Percentiles rank a stretch among this genome's conserved stretches.
These are phyloP conservation scores for Salix viminalis DNA, from an alignment of 345 rosid genomes.

Conservation along the genomic window DNA sequence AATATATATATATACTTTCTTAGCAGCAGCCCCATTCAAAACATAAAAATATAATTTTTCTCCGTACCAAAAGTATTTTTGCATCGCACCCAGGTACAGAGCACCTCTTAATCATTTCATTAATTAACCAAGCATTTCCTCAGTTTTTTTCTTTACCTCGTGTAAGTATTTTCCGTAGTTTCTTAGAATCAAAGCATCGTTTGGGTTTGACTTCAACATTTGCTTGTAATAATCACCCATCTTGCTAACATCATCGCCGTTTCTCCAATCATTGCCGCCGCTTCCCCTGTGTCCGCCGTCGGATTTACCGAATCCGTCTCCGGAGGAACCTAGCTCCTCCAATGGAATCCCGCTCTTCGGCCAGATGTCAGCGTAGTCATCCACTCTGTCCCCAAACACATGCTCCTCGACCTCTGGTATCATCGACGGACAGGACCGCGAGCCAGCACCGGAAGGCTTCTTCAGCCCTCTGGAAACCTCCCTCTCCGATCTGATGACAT, in stretches of 20 bases:
- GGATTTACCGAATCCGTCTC: conserved; percentile 34
- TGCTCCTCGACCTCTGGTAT: conserved; percentile 49
- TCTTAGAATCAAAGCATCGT: conserved; percentile 57
- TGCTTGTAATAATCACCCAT: conserved; percentile 63
- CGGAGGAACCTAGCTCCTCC: conserved; percentile 38
- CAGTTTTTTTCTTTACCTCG: conserved; percentile 41
- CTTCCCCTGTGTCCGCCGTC: conserved; percentile 22
- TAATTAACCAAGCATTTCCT: neutral
- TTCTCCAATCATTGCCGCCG: conserved; percentile 12
- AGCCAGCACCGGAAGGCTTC: conserved; percentile 24
- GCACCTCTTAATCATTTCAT: neutral
- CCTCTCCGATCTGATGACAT: conserved; percentile 36
- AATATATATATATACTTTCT: no score
- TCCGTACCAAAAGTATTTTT: no score
- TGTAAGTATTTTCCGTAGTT: conserved; percentile 73
- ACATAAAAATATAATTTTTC: no score
- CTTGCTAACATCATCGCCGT: conserved; percentile 28
- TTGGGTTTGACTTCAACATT: conserved; percentile 61
- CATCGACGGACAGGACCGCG: conserved; percentile 31
- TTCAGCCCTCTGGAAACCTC: neutral
- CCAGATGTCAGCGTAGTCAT: conserved; percentile 24
- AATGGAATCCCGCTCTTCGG: conserved; percentile 31
- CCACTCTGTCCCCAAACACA: conserved; percentile 4
- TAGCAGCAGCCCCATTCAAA: no score
- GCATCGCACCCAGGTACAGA: no score